Conservation (phyloP, 441 rosid genomes). For the Brassica balearica region DNA sequence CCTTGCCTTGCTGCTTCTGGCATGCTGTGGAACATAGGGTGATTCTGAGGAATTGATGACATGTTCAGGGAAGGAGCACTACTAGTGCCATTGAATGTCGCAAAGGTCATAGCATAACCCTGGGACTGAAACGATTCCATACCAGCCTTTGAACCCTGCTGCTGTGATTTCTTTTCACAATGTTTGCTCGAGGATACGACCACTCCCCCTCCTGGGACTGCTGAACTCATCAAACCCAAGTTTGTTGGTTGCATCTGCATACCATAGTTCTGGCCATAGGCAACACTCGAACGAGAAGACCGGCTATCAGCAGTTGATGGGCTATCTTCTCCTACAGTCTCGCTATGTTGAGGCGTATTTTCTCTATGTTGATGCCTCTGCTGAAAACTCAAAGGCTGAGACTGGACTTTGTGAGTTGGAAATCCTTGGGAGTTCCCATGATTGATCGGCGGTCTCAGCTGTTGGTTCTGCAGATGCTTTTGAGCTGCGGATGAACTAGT, state of each 20-base stretch:
- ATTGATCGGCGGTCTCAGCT: slow-evolving; percentile 58
- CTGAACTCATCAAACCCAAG: slow-evolving; percentile 69
- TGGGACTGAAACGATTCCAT: slow-evolving; percentile 66
- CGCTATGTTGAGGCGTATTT: slow-evolving; percentile 66
- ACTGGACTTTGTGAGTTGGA: slow-evolving; percentile 62
- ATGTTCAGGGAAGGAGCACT: slow-evolving; percentile 64
- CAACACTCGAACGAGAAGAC: slow-evolving; percentile 59
- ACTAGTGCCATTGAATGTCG: slow-evolving; percentile 66
- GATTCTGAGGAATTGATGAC: slow-evolving; percentile 75
- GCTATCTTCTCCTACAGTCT: slow-evolving; percentile 77
- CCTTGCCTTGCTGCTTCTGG: slow-evolving; percentile 79
- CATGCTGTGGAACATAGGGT: slow-evolving; percentile 69
- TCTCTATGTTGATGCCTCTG: slow-evolving; percentile 73
- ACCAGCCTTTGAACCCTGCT: slow-evolving; percentile 62
- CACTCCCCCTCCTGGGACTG: slow-evolving; percentile 55
- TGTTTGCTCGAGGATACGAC: slow-evolving; percentile 50
- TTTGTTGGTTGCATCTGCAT: slow-evolving; percentile 69
- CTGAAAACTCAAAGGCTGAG: slow-evolving; percentile 65
- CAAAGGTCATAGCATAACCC: slow-evolving; percentile 90
- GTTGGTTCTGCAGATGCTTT: slow-evolving; percentile 85
- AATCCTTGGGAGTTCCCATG: slow-evolving; percentile 70
- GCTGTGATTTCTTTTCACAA: slow-evolving; percentile 70
- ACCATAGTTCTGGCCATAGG: slow-evolving; percentile 72
- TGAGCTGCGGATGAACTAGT: slow-evolving; percentile 78
- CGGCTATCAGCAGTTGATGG: slow-evolving; percentile 86